These are phyloP conservation scores for Candida sojae DNA, from an alignment of 1,139 yeast species.

Conservation along the genomic window DNA sequence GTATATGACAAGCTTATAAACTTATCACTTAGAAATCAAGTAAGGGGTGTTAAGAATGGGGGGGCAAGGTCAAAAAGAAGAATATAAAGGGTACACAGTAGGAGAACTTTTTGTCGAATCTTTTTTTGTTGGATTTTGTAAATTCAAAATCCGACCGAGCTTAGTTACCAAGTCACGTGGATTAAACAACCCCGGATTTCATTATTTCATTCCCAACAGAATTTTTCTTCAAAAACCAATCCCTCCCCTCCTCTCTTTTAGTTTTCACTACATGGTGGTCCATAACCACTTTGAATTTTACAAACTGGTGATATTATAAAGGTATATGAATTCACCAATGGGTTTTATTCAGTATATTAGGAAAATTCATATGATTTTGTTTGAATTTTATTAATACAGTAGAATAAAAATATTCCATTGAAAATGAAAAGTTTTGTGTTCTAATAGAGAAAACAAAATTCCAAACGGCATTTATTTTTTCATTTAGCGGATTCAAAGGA, in stretches of 20 bases:
- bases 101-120: background rate
- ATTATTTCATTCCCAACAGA: background rate
- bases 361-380: background rate
- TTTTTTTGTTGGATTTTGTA: slow-evolving; percentile 1
- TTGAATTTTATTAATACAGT: too few species aligned
- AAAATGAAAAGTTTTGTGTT: too few species aligned
- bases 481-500: too few species aligned
- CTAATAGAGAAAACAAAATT: background rate
- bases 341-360: background rate
- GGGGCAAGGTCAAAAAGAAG: too few species aligned
- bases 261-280: background rate
- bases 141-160: background rate
- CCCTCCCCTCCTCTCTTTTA: background rate
- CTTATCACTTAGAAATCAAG: too few species aligned
- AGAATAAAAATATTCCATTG: too few species aligned
- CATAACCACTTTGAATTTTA: background rate
- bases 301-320: too few species aligned
- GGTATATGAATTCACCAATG: too few species aligned
- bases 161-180: background rate
- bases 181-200: background rate
- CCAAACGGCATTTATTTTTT: background rate
- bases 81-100: background rate
- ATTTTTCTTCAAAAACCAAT: background rate
- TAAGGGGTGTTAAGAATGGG: too few species aligned
- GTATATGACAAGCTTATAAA: too few species aligned